Base-by-base conservation (phyloP, 2,329 filamentous ascomycete species). In the Trichoderma afroharzianum region DNA sequence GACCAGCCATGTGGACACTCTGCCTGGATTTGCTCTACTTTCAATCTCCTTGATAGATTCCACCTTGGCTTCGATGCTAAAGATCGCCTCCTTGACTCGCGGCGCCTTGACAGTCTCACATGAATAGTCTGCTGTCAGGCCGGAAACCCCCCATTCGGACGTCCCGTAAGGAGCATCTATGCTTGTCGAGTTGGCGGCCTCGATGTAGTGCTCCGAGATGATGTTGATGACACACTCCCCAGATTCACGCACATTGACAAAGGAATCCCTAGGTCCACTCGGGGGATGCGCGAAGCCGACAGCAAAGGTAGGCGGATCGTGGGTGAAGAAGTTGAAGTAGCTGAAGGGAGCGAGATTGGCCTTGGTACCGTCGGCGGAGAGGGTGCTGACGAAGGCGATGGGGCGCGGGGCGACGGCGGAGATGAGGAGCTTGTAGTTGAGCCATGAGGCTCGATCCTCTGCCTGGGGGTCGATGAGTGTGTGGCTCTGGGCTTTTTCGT, bases 361-460 rank as follows among this genome's bases (percentile, higher is more conserved):
- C 74, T 74, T 85, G 39, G 77, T 81, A 26, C 92, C 93, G 77
- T 94, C 91, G 4, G 81, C 76, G 26, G 84, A 84, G 68, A 81
- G 79, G 11, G 89, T 88, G 72, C 71, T 63, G 36, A 91, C 78
- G 79, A 91, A 88, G 67, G 87, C 89, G 78, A 98, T 91, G 14
- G 95, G 95, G 14, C 95, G 89, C 1, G 95, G 95, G 18, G 94
- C 87, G 75, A 98, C 89, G 74, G 89, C 90, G 21, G 90, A 93
- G 81, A 98, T 97, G 73, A 98, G 85, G 15, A 98, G 88, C 82
- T 97, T 97, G 88, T 98, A 98, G 86, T 98, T 98, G 83, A 88
- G 90, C 1, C 85, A 82, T 0, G 88, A 82, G 0, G 90, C 86
- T 0, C 95, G 88, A 36, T 90, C 92, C 32, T 89, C 83, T 70